Conservation (phyloP, 768 basidiomycete genomes). For the Agaricus bisporus region DNA sequence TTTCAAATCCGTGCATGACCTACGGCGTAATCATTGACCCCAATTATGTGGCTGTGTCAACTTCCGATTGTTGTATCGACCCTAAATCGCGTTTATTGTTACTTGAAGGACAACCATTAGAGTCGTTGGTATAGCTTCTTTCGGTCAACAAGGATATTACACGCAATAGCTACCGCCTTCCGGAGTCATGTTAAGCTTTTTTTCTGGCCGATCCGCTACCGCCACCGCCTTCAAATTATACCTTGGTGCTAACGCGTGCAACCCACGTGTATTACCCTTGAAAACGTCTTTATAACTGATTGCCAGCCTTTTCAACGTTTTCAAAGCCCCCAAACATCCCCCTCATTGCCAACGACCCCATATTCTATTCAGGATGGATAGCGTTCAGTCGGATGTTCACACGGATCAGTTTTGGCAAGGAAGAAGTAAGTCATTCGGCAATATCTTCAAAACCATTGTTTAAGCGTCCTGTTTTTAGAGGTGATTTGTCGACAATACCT, state of each 20-base stretch:
- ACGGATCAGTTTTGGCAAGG: constrained; percentile 5
- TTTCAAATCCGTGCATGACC: too few species aligned
- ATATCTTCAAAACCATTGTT: background rate
- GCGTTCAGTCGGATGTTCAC: background rate
- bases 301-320: constrained; percentile 4
- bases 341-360: background rate
- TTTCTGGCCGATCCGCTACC: background rate
- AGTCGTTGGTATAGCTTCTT: background rate
- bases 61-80: background rate
- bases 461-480: background rate
- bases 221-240: constrained; percentile 6
- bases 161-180: background rate
- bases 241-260: constrained; percentile 8
- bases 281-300: constrained; percentile 8
- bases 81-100: background rate
- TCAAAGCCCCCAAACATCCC: background rate
- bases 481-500: constrained; percentile 9
- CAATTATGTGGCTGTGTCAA: background rate
- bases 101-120: background rate
- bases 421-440: background rate
- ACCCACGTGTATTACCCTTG: constrained; percentile 11
- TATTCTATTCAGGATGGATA: background rate
- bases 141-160: background rate
- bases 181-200: background rate
- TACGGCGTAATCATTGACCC: too few species aligned